Conservation (phyloP, 2,329 filamentous ascomycete genomes). For the Diaporthe humulicola region DNA sequence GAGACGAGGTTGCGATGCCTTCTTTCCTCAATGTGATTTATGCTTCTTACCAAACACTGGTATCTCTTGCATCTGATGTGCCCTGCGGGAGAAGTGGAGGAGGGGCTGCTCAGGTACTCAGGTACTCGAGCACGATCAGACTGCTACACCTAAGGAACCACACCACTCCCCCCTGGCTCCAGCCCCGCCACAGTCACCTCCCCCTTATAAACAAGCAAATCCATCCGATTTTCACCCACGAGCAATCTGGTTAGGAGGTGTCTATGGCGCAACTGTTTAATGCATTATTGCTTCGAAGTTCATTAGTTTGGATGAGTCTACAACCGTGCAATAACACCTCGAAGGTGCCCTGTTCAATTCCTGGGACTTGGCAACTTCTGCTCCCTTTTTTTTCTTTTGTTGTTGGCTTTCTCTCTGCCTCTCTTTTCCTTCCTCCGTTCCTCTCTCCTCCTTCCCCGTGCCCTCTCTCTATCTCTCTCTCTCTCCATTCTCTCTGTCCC, state of each 20-base stretch:
- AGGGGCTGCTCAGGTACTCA: not conserved
- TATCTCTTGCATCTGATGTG: no score
- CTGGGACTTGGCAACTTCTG: not conserved
- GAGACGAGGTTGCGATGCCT: not conserved
- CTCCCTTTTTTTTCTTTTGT: not conserved
- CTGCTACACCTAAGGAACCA: not conserved
- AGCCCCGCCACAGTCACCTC: not conserved
- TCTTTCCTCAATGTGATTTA: not conserved
- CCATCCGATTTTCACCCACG: not conserved
- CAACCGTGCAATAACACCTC: not conserved
- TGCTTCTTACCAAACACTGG: no score
- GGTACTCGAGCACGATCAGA: not conserved
- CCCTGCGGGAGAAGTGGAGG: not conserved
- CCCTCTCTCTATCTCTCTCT: no score
- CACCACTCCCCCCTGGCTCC: not conserved
- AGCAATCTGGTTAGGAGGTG: not conserved
- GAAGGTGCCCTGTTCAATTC: constrained; percentile 1
- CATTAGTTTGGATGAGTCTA: not conserved
- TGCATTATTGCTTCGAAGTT: no score
- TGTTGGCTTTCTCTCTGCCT: no score
- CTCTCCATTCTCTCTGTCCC: not conserved
- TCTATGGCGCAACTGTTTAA: not conserved
- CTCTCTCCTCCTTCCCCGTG: no score
- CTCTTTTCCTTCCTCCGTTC: not conserved
- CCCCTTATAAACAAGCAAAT: not conserved